Evolutionary conservation across 768 basidiomycete species (phyloP), one percentile per base, ranked within the genome.

Genomic region (Crassisporium funariophilum): DNA sequence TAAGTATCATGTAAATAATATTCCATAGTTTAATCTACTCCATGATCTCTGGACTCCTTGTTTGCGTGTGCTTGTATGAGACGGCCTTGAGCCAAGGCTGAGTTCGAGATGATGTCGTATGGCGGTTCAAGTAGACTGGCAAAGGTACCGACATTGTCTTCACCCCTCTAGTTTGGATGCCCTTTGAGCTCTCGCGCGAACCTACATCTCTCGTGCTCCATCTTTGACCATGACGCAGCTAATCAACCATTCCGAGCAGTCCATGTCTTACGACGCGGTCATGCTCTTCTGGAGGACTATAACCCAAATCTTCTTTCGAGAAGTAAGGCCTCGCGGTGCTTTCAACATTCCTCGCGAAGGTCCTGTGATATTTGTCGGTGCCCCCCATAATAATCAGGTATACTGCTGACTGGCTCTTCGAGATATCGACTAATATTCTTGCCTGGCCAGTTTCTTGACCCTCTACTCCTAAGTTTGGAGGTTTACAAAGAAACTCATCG

Each of bases 271-370:
- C 62, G 88, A 93, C 61, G 73, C 81, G 20, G 83, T 83, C 31
- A 82, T 95, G 66, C 63, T 88, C 37, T 91, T 95, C 69, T 95
- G 90, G 91, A 73, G 87, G 47, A 73, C 78, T 2, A 78, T 95
- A 47, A 91, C 89, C 54, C 89, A 89, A 69, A 84, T 98, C 56
- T 98, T 98, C 78, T 98, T 98, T 74, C 77, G 95, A 55, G 95
- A 98, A 71, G 86, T 98, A 58, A 79, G 95, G 48, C 91, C 94
- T 3, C 77, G 95, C 66, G 91, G 95, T 41, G 89, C 94, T 24
- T 98, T 89, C 78, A 91, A 97, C 64, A 91, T 98, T 49, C 95
- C 95, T 19, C 78, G 77, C 47, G 80, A 90, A 47, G 95, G 93
- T 0, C 90, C 95, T 2, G 82, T 95, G 44, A 91, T 98, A 54